A percentile compares a stretch with the other conserved stretches of the same genome.
Evolutionary conservation across 257 asterid genomes (phyloP).

Genomic region (Solanum bulbocastanum): DNA sequence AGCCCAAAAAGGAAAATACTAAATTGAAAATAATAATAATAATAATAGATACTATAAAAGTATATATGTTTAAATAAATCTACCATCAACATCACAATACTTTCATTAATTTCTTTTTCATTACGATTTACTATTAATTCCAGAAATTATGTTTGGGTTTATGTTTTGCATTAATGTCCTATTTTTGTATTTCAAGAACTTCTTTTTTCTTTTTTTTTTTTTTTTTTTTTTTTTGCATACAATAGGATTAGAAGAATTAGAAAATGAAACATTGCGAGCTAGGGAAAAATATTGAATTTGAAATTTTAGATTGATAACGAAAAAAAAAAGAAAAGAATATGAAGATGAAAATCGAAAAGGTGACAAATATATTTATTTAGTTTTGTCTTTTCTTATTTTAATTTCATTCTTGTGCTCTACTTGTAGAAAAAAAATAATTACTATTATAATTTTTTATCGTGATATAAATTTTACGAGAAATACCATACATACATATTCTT

Average conservation of each 20-base stretch:
- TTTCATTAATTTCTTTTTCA: neutral
- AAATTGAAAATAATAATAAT: too few relatives aligned
- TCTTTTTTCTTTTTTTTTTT: too few relatives aligned
- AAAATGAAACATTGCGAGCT: neutral
- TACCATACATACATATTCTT: neutral
- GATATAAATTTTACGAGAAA: neutral
- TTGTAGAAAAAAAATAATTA: too few relatives aligned
- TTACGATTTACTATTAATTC: neutral
- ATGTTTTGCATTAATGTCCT: neutral
- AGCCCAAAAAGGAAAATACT: neutral
- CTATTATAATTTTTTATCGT: neutral
- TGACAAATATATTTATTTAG: neutral
- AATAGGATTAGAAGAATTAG: too few relatives aligned
- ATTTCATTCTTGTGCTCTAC: too few relatives aligned
- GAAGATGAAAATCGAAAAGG: neutral
- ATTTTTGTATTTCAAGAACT: neutral
- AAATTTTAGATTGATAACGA: too few relatives aligned
- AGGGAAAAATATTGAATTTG: neutral
- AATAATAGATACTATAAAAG: neutral
- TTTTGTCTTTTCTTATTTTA: too few relatives aligned
- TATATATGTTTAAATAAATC: neutral
- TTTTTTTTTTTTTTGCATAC: neutral
- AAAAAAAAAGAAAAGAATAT: too few relatives aligned
- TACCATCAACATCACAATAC: neutral
- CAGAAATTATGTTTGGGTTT: neutral